Evolutionary conservation across 31 red algal genomes (phyloP), one percentile per base, ranked within the genome.

Genomic region (Bonnemaisonia californica): DNA sequence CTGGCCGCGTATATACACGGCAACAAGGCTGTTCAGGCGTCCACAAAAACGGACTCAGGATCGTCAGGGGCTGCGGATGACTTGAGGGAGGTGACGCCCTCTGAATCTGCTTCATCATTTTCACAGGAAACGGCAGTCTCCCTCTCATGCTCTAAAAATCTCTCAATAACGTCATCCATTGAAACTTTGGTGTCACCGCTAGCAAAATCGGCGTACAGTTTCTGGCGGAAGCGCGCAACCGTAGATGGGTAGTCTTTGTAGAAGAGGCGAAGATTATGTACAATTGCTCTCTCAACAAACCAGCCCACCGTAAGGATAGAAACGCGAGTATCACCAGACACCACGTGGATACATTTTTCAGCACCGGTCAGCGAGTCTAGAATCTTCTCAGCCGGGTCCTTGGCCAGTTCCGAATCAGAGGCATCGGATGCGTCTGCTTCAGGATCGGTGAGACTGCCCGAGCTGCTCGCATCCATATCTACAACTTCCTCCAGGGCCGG

Each of bases 201-300:
- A 16, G 85, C 85, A 54, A 89, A 89, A 38, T 89, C 85, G 26
- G 56, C 23, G 41, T 89, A 89, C 7, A 93, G 59, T 61, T 86
- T 86, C 78, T 71, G 55, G 34, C 90, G 65, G 68, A 93, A 93
- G 12, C 90, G 82, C 13, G 56, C 66, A 21, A 93, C 70, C 41
- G 82, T 87, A 22, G 77, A 57, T 34, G 90, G 90, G 34, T 93
- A 93, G 16, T 74, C 58, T 4, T 64, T 41, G 63, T 93, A 93
- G 45, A 93, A 93, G 54, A 61, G 41, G 26, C 77, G 71, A 35
- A 93, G 67, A 60, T 93, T 93, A 39, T 93, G 90, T 30, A 93
- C 82, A 40, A 93, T 93, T 11, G 90, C 67, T 16, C 83, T 64
- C 59, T 93, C 90, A 35, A 93, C 69, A 73, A 85, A 93, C 76